phyloP scores from a whole-genome alignment of 257 asterid species.

The Scutellaria minor region DNA sequence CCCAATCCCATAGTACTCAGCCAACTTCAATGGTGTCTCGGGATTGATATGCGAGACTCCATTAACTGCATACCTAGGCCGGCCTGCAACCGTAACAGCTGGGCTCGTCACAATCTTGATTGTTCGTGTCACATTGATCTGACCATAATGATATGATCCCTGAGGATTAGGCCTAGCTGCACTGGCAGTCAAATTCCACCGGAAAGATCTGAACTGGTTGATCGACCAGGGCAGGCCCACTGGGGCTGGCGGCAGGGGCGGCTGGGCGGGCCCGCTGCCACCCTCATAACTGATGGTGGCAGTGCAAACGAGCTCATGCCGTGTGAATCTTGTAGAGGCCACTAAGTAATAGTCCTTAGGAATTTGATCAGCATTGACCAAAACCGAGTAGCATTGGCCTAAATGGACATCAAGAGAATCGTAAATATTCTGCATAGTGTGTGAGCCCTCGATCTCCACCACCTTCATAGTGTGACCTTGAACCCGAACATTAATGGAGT shows the following conservation, averaged over 20 bases:
- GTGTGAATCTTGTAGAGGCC: constrained; percentile 59
- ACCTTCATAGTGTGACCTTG: constrained; percentile 63
- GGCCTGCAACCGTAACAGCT: constrained; percentile 40
- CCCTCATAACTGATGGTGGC: constrained; percentile 50
- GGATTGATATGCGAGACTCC: constrained; percentile 60
- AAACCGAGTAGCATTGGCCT: constrained; percentile 65
- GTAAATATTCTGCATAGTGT: constrained; percentile 55
- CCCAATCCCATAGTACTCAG: constrained; percentile 52
- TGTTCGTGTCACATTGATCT: constrained; percentile 64
- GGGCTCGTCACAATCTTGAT: constrained; percentile 45
- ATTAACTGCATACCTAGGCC: constrained; percentile 53
- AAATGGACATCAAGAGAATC: constrained; percentile 63
- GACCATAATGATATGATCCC: constrained; percentile 72
- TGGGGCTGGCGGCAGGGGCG: constrained; percentile 51
- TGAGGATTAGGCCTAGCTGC: constrained; percentile 83
- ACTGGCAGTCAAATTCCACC: constrained; percentile 73
- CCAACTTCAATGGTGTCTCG: constrained; percentile 60
- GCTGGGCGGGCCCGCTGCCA: constrained; percentile 50
- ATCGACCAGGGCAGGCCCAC: constrained; percentile 59
- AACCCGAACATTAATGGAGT: constrained; percentile 55
- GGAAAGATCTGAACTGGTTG: constrained; percentile 59
- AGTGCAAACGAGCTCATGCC: constrained; percentile 38
- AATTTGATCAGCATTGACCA: constrained; percentile 53
- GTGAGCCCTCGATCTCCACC: constrained; percentile 71
- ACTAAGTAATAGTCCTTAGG: constrained; percentile 63